A percentile compares a stretch with the other conserved stretches of the same genome.
Conservation (phyloP, 2,329 filamentous ascomycete species). For the Podosphaera xanthii region DNA sequence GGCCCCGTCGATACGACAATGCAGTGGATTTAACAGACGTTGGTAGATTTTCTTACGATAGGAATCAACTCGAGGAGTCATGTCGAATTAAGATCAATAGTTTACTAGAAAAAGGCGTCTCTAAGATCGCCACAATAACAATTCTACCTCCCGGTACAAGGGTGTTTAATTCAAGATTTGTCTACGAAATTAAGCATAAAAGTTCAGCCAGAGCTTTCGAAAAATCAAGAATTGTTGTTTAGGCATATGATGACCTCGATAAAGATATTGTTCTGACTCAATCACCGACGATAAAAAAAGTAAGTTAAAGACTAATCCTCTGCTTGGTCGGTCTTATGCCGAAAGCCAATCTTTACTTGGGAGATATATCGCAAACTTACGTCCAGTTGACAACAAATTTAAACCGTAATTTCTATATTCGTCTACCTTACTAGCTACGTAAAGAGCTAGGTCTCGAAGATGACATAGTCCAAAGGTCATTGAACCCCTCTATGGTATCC, state of each 20-base stretch:
- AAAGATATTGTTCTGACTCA: slow-evolving; percentile 5
- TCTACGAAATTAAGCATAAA: slow-evolving; percentile 5
- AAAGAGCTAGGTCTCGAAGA: neutral
- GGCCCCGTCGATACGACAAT: neutral
- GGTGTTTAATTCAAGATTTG: slow-evolving; percentile 4
- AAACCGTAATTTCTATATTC: slow-evolving; percentile 4
- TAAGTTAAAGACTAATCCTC: slow-evolving; percentile 4
- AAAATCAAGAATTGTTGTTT: slow-evolving; percentile 5
- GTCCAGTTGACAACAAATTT: slow-evolving; percentile 3
- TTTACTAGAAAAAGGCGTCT: slow-evolving; percentile 2
- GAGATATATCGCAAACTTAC: slow-evolving; percentile 5
- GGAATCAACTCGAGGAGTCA: neutral
- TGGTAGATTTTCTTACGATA: neutral
- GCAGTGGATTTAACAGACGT: neutral
- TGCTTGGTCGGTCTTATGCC: neutral
- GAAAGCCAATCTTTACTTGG: slow-evolving; percentile 1
- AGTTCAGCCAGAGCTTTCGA: slow-evolving; percentile 2
- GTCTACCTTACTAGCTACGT: neutral
- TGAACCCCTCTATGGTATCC: no score
- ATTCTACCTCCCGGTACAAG: neutral
- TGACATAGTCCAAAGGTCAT: no score
- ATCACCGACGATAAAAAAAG: slow-evolving; percentile 4
- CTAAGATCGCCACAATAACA: neutral
- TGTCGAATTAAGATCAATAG: neutral
- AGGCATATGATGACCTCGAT: neutral